Base-by-base conservation (phyloP, 2,329 filamentous ascomycete species). In the Aspergillus alliaceus region DNA sequence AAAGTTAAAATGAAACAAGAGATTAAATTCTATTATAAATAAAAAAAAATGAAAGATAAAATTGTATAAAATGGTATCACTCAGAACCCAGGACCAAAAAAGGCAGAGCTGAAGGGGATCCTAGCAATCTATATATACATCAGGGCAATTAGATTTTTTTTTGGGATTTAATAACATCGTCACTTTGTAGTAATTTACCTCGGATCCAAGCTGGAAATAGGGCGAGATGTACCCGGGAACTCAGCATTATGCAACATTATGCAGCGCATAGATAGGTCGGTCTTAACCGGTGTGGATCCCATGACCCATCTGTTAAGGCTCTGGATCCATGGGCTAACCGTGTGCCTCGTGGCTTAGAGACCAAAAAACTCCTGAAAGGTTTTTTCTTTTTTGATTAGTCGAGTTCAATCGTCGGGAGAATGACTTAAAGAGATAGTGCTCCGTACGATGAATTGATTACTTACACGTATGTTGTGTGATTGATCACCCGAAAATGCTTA, bases 221-320 rank as follows among this genome's bases (percentile, higher is more conserved):
- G 48, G 49, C 34, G 25, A 48, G 40, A 24, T 53, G 27, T 48
- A 40, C 51, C 58, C 55, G 47, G 57, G 27, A 51, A 50, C 37
- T 29, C 34, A 11, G 48, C 53, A 58, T 60, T 57, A 54, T 44
- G 24, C 29, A 31, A 20, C 32, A 32, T 59, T 63, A 61, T 63
- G 59, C 59, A 57, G 18, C 29, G 46, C 48, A 59, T 52, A 52
- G 18, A 25, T 18, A 52, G 44, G 42, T 54, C 56, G 50, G 58
- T 20, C 35, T 56, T 37, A 20, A 51, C 44, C 55, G 53, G 58
- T 39, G 60, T 62, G 60, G 59, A 49, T 50, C 31, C 53, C 32
- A 53, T 22, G 48, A 48, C 46, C 44, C 44, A 31, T 48, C 12
- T 27, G 29, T 47, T 35, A 51, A 56, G 40, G 47, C 42, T 51